These are phyloP conservation scores for Dothistroma septosporum DNA, from an alignment of 2,329 filamentous ascomycete genomes.

Conservation along the genomic window DNA sequence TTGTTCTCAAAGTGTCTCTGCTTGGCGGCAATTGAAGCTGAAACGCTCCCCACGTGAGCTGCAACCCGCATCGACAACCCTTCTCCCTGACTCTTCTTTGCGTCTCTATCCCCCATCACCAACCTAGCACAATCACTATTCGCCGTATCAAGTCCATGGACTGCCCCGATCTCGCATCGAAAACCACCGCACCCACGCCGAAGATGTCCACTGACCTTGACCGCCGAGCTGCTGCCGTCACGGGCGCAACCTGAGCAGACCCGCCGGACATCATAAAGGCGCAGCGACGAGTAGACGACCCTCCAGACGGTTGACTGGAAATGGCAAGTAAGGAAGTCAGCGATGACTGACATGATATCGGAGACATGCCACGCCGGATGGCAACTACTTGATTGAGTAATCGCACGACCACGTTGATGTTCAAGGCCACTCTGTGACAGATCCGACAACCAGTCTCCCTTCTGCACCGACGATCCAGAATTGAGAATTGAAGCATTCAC, in stretches of 20 bases:
- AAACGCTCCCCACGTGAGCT: neutral
- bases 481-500: neutral
- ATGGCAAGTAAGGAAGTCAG: no score
- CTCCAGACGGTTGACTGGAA: neutral
- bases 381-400: no score
- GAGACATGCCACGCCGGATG: no score
- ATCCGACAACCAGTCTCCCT: no score
- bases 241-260: neutral
- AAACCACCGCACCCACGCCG: neutral
- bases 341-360: no score
- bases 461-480: no score
- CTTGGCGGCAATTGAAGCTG: neutral
- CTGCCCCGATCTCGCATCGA: neutral
- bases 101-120: neutral
- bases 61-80: neutral
- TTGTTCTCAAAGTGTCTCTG: neutral
- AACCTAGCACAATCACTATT: neutral
- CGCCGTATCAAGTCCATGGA: neutral
- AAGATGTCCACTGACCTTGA: neutral
- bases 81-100: neutral
- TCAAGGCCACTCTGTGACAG: neutral
- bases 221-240: neutral
- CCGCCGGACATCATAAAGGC: neutral
- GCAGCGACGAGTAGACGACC: neutral
- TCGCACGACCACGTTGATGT: no score